Percentiles rank a stretch among this genome's conserved stretches.
These are phyloP conservation scores for Trifolium repens DNA, from an alignment of 306 rosid genomes.

Conservation along the genomic window DNA sequence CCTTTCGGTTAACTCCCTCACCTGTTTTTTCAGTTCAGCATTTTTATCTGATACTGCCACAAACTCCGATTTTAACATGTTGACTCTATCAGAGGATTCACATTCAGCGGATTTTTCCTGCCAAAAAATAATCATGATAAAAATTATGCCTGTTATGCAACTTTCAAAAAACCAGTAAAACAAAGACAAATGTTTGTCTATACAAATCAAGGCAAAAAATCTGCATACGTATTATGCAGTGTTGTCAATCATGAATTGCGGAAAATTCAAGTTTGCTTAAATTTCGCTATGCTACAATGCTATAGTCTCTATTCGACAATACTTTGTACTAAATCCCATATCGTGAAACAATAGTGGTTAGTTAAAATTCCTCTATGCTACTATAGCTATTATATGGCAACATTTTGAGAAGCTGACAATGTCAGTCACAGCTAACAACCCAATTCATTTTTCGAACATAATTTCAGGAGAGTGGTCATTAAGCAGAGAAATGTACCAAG, in stretches of 20 bases:
- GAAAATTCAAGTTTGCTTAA: not conserved
- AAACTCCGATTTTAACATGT: constrained; percentile 70
- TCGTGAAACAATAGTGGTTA: not conserved
- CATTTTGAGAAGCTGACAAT: not conserved
- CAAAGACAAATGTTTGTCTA: not conserved
- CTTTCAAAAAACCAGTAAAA: constrained; percentile 6
- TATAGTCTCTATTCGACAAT: not conserved
- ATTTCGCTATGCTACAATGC: not conserved
- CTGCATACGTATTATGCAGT: not conserved
- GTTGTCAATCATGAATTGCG: not conserved
- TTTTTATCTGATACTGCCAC: constrained; percentile 61
- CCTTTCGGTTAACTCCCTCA: constrained; percentile 72
- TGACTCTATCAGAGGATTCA: constrained; percentile 70
- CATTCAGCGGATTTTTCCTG: constrained; percentile 66
- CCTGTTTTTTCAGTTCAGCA: constrained; percentile 60
- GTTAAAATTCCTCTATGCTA: not conserved
- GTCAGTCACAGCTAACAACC: constrained; percentile 20
- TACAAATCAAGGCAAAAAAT: constrained; percentile 11
- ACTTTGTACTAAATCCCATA: not conserved
- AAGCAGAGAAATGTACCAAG: not conserved
- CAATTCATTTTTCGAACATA: not conserved
- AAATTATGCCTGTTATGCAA: constrained; percentile 29
- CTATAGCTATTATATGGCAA: not conserved
- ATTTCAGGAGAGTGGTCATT: not conserved
- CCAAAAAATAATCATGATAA: constrained; percentile 4